phyloP scores from a whole-genome alignment of 2,329 filamentous ascomycete genomes.

The Alternaria rosae region DNA sequence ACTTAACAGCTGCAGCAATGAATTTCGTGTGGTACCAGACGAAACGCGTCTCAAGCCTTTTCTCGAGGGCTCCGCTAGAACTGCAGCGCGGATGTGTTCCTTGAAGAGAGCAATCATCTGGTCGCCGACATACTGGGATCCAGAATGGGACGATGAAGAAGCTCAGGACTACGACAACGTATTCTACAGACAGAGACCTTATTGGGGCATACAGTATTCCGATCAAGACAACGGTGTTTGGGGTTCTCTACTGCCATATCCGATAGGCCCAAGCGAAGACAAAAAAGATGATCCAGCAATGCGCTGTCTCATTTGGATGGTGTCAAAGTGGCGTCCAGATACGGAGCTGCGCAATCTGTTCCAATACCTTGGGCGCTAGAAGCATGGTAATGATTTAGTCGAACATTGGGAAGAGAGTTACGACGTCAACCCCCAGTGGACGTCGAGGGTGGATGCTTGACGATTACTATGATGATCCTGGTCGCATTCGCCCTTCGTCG shows the following conservation, averaged over 20 bases:
- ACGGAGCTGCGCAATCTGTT: conserved; percentile 13
- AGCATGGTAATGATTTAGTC: not conserved
- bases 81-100: not conserved
- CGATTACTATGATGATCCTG: not conserved
- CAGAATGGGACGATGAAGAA: not conserved
- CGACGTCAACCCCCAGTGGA: no score
- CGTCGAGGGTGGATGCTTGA: no score
- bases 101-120: not conserved
- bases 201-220: not conserved
- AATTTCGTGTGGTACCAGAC: conserved; percentile 20
- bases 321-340: conserved; percentile 12
- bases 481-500: not conserved
- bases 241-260: not conserved
- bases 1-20: no score
- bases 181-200: no score
- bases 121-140: not conserved
- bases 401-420: no score
- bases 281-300: not conserved
- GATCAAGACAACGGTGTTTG: not conserved
- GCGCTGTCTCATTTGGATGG: not conserved
- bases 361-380: conserved; percentile 6
- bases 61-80: not conserved
- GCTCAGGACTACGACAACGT: no score
- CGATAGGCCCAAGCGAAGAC: not conserved
- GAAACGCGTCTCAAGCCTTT: not conserved